Evolutionary conservation across 805 yeast species (phyloP), one percentile per base, ranked within the genome.

Genomic region (Metschnikowia shivogae): DNA sequence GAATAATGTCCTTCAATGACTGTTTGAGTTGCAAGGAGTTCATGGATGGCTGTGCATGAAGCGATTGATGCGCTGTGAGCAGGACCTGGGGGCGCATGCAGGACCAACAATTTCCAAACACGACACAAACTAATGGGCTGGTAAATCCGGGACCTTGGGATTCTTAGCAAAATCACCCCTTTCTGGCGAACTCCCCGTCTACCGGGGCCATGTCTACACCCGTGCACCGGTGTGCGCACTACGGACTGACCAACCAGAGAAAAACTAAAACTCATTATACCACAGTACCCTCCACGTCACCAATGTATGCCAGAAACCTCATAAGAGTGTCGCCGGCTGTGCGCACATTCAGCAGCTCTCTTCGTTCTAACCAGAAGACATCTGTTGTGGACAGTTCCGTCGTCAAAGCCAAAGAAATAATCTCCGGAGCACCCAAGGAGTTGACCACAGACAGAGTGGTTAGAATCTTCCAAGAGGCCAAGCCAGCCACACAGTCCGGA

Each of bases 401-500:
- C 24, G 72, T 74, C 45, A 80, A 80, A 57, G 52, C 49, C 17
- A 53, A 53, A 19, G 89, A 86, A 63, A 50, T 80, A 30, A 68
- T 83, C 45, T 78, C 85, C 47, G 96, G 95, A 11, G 95, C 95
- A 9, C 95, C 95, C 43, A 60, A 60, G 36, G 92, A 81, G 45
- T 67, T 85, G 40, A 59, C 73, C 26, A 69, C 80, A 17, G 70
- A 74, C 44, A 77, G 96, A 65, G 74, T 81, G 20, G 95, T 84
- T 5, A 78, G 92, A 62, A 87, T 87, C 60, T 87, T 73, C 66
- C 77, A 83, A 63, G 89, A 84, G 60, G 67, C 89, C 49, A 84
- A 85, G 65, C 73, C 88, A 12, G 95, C 95, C 32, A 87, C 90
- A 13, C 96, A 87, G 69, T 80, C 87, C 30, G 88, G 90, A 10